Evolutionary conservation across 768 basidiomycete species (phyloP).

Genomic region (Pluteus cervinus): DNA sequence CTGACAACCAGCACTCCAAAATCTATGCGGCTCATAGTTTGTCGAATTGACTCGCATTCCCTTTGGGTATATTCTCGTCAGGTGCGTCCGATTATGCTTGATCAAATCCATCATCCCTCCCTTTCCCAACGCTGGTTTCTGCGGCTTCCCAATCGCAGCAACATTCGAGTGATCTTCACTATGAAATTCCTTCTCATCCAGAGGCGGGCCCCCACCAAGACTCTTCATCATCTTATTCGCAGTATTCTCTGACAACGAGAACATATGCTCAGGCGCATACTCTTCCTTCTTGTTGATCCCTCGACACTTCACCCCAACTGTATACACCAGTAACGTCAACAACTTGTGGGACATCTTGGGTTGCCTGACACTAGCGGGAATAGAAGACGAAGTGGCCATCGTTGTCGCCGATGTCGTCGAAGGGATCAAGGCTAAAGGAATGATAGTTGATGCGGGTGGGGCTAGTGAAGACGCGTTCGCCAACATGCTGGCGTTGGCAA

Average conservation of each 20-base stretch:
- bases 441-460: too few relatives aligned
- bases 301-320: conserved; percentile 91
- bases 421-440: too few relatives aligned
- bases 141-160: too few relatives aligned
- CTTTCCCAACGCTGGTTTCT: neutral
- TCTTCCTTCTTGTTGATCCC: conserved; percentile 87
- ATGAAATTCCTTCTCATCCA: neutral
- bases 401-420: too few relatives aligned
- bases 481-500: too few relatives aligned
- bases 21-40: conserved; percentile 89
- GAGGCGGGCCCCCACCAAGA: neutral
- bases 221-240: conserved; percentile 71
- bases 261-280: conserved; percentile 84
- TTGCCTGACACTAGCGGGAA: too few relatives aligned
- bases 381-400: too few relatives aligned
- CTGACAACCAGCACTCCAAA: conserved; percentile 88
- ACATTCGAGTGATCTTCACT: neutral
- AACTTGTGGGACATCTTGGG: conserved; percentile 73
- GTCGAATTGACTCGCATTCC: conserved; percentile 77
- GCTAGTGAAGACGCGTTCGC: too few relatives aligned
- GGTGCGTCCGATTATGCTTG: conserved; percentile 83
- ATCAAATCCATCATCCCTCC: conserved; percentile 62
- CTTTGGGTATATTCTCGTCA: conserved; percentile 87
- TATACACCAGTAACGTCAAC: conserved; percentile 84
- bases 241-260: conserved; percentile 85